phyloP scores from a whole-genome alignment of 192 early-diverging fungal species.

The Coemansia sp. region DNA sequence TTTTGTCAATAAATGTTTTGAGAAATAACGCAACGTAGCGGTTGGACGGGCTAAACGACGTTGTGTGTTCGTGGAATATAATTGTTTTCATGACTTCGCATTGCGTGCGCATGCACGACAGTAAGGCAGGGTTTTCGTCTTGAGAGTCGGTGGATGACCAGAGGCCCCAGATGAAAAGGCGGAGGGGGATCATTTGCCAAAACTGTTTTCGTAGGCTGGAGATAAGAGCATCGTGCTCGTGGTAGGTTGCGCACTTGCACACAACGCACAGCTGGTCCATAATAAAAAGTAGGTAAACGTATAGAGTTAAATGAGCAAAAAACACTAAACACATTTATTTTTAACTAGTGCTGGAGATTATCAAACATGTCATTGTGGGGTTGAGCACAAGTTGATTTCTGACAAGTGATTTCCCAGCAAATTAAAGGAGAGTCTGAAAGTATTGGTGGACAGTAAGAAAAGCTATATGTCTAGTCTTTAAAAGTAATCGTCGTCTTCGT shows the following conservation, averaged over 20 bases:
- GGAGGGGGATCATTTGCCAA: constrained; percentile 53
- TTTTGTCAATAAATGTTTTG: constrained; percentile 39
- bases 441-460: no score
- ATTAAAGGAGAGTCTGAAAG: not conserved
- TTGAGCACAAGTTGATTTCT: no score
- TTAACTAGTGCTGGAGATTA: not conserved
- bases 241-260: constrained; percentile 47
- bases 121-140: constrained; percentile 24
- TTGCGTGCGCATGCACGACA: constrained; percentile 37
- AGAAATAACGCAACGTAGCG: constrained; percentile 42
- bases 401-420: no score
- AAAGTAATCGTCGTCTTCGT: constrained; percentile 62
- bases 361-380: not conserved
- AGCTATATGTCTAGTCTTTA: constrained; percentile 5
- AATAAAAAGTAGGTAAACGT: not conserved
- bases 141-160: constrained; percentile 12
- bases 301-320: not conserved
- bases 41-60: constrained; percentile 34
- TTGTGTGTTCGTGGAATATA: constrained; percentile 49
- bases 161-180: constrained; percentile 33
- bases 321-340: not conserved
- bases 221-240: constrained; percentile 42
- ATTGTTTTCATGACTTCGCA: constrained; percentile 51
- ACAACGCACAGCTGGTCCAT: constrained; percentile 48
- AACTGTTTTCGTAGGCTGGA: constrained; percentile 49